Evolutionary conservation across 495 filamentous ascomycete species (phyloP).

Genomic region (Neurospora sp.): DNA sequence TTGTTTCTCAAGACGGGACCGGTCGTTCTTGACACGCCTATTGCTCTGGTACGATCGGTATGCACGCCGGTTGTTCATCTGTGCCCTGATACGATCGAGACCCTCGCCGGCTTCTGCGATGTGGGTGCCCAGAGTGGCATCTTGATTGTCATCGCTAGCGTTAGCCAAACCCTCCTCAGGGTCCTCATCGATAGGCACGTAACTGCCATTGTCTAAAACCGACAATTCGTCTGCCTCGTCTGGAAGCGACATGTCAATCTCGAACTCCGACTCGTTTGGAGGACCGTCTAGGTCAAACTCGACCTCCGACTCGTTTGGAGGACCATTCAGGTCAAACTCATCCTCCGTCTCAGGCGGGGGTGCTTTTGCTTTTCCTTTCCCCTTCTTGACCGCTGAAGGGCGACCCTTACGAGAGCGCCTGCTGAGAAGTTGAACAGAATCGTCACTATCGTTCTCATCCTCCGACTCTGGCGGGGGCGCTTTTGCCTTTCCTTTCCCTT

Average conservation of each 20-base stretch:
- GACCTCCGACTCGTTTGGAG: neutral
- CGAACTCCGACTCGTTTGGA: neutral
- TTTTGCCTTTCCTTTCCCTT: neutral
- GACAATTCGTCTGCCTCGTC: neutral
- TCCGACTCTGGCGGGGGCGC: neutral
- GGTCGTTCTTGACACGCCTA: constrained; percentile 14
- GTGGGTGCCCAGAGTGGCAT: neutral
- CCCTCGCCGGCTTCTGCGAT: neutral
- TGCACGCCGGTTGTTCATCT: constrained; percentile 15
- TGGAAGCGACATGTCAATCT: neutral
- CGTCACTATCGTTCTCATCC: constrained; percentile 7
- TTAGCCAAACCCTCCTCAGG: neutral
- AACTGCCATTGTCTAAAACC: constrained; percentile 2
- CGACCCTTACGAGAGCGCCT: neutral
- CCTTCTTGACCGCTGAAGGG: neutral
- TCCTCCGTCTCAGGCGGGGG: neutral
- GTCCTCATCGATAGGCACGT: neutral
- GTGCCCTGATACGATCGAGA: constrained; percentile 2
- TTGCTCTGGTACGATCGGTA: constrained; percentile 15
- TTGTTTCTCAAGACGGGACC: constrained; percentile 48
- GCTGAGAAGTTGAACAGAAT: neutral
- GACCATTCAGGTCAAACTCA: neutral
- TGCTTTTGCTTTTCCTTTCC: neutral
- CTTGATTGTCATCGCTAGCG: constrained; percentile 4
- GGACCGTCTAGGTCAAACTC: neutral